A percentile compares a stretch with the other conserved stretches of the same genome.
Conservation (phyloP, 495 filamentous ascomycete genomes). For the Neurospora sp. region DNA sequence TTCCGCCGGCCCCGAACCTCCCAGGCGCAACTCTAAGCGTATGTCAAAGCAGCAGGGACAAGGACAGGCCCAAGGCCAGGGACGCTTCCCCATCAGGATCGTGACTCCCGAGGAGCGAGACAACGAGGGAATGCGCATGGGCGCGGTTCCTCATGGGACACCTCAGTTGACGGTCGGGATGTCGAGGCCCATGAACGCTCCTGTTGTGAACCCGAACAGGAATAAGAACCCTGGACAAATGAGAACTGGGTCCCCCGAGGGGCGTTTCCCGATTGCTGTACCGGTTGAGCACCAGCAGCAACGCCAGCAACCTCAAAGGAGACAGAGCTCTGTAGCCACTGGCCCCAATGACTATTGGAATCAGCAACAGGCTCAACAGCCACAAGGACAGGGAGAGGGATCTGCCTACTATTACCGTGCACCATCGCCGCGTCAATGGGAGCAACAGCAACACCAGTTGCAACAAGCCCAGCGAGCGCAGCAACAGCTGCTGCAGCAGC, state of each 20-base stretch:
- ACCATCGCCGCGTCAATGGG: background rate
- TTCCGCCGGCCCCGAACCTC: background rate
- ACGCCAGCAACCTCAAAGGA: background rate
- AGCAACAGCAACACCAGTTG: constrained; percentile 1
- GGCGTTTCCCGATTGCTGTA: background rate
- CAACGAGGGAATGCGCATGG: background rate
- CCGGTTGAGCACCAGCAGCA: constrained; percentile 2
- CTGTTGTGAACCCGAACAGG: constrained; percentile 10
- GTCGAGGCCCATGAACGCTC: constrained; percentile 6
- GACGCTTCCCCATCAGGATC: background rate
- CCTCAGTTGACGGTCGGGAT: background rate
- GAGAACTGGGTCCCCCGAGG: constrained; percentile 20
- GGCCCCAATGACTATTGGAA: constrained; percentile 1
- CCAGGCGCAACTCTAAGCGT: background rate
- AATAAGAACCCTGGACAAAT: constrained; percentile 15
- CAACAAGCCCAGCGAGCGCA: background rate
- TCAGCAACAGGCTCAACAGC: constrained; percentile 1
- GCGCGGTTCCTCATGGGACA: background rate
- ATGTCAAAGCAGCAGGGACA: background rate
- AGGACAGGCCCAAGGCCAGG: background rate
- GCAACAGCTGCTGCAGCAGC: background rate
- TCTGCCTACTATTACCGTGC: background rate
- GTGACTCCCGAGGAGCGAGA: background rate
- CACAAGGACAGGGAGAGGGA: constrained; percentile 1
- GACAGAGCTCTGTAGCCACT: background rate